Evolutionary conservation across 495 filamentous ascomycete genomes (phyloP), one percentile per base, ranked within the genome.

Genomic region (Pyrenula massariospora): DNA sequence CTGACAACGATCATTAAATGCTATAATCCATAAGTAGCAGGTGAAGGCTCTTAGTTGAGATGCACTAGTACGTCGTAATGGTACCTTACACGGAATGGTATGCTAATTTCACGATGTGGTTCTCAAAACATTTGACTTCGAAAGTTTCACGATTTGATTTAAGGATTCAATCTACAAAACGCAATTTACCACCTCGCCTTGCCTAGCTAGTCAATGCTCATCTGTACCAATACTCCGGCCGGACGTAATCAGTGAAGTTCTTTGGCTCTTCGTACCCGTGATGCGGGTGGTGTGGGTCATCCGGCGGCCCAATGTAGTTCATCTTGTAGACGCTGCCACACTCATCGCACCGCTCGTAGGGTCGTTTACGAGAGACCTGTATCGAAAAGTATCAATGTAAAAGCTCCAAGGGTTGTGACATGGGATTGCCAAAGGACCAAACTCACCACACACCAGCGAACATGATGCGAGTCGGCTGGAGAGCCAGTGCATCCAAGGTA

Each of bases 301-400:
- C 86, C 65, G 79, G 65, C 24, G 90, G 87, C 36, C 93, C 93
- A 56, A 96, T 70, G 70, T 96, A 98, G 69, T 96, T 88, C 84
- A 96, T 89, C 84, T 94, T 95, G 74, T 91, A 87, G 62, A 91
- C 88, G 75, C 82, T 84, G 54, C 94, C 94, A 77, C 93, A 98
- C 79, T 98, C 93, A 66, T 81, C 77, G 84, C 93, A 98, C 64
- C 93, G 88, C 75, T 93, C 84, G 59, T 95, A 66, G 48, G 93
- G 93, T 70, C 91, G 91, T 59, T 90, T 86, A 65, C 90, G 89
- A 65, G 88, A 86, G 70, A 91, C 84, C 88, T 92, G 62, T 52
- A 36, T 36, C 22, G 20, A 24, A 47, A 50, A 51, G 25, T 36
- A 48, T 19, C n/a, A 12, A 56, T 63, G n/a, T 48, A 60, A 53